Conservation (phyloP, 2,329 filamentous ascomycete genomes). For the Arthrobotrys musiformis region DNA sequence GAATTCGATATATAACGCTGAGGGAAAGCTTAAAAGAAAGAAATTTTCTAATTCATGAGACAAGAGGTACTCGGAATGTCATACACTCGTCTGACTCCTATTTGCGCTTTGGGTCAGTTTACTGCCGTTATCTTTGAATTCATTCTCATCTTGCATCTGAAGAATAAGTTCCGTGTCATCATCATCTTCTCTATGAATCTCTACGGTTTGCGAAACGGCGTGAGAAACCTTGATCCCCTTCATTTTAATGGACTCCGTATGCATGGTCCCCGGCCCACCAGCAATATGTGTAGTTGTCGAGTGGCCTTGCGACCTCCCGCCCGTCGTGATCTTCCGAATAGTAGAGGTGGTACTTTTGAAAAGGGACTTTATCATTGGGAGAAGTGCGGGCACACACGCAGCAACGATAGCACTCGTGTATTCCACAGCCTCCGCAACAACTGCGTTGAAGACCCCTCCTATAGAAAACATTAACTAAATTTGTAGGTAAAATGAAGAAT, state of each 20-base stretch:
- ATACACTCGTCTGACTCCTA: constrained; percentile 45
- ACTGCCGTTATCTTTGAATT: constrained; percentile 26
- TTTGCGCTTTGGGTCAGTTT: constrained; percentile 38
- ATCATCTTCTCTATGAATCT: constrained; percentile 28
- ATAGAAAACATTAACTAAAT: neutral
- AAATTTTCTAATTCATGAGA: neutral
- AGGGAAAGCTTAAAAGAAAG: constrained; percentile 1
- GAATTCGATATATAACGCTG: neutral
- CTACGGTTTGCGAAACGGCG: constrained; percentile 45
- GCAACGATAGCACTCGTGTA: constrained; percentile 48
- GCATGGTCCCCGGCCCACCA: constrained; percentile 5
- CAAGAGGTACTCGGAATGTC: neutral
- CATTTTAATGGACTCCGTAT: constrained; percentile 47
- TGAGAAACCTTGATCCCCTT: constrained; percentile 51
- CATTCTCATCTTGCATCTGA: constrained; percentile 29
- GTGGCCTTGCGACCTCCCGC: constrained; percentile 33
- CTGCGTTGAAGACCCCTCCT: constrained; percentile 35
- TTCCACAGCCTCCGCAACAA: constrained; percentile 39
- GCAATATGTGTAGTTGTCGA: constrained; percentile 48
- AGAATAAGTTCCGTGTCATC: constrained; percentile 36
- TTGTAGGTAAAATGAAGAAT: neutral
- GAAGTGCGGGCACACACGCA: constrained; percentile 46
- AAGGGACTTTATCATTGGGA: constrained; percentile 48
- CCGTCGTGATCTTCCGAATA: constrained; percentile 43
- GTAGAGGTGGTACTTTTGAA: constrained; percentile 41